These are phyloP conservation scores for Niveomyces coronatus DNA, from an alignment of 2,329 filamentous ascomycete genomes.

Conservation along the genomic window DNA sequence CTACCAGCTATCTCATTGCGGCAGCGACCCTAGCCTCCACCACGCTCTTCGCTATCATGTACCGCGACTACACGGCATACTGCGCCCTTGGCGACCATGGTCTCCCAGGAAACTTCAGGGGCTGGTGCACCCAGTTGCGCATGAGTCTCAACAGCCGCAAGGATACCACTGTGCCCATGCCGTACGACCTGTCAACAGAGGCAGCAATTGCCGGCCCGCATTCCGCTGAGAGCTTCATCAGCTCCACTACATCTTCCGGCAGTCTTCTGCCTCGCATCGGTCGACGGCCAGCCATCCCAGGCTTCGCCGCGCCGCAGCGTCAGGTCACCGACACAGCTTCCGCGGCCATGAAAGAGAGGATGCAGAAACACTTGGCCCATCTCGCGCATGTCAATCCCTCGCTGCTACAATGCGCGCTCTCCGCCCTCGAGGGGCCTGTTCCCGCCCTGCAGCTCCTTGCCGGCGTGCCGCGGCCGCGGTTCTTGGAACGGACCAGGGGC, in stretches of 20 bases:
- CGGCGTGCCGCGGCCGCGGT: slow-evolving; percentile 1
- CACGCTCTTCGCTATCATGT: slow-evolving; percentile 6
- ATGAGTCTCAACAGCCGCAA: slow-evolving; percentile 13
- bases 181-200: slow-evolving; percentile 16
- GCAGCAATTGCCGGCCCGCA: slow-evolving; percentile 11
- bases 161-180: slow-evolving; percentile 15
- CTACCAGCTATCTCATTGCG: background rate
- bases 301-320: slow-evolving; percentile 14
- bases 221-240: slow-evolving; percentile 11
- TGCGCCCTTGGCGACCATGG: slow-evolving; percentile 33
- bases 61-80: slow-evolving; percentile 25
- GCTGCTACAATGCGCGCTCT: slow-evolving; percentile 11
- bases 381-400: slow-evolving; percentile 8
- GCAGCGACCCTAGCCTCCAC: background rate
- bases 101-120: slow-evolving; percentile 28
- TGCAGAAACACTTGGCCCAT: slow-evolving; percentile 10
- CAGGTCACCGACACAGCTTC: slow-evolving; percentile 11
- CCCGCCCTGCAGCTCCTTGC: slow-evolving; percentile 13
- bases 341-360: slow-evolving; percentile 9
- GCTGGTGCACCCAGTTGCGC: slow-evolving; percentile 23
- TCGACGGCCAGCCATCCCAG: slow-evolving; percentile 9
- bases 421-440: slow-evolving; percentile 12
- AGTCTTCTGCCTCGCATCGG: slow-evolving; percentile 8
- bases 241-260: too few species aligned
- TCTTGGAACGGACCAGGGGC: slow-evolving; percentile 9